Percentiles rank a stretch among this genome's conserved stretches.
phyloP scores from a whole-genome alignment of 805 yeast species.

The Metahyphopichia silvanorum region DNA sequence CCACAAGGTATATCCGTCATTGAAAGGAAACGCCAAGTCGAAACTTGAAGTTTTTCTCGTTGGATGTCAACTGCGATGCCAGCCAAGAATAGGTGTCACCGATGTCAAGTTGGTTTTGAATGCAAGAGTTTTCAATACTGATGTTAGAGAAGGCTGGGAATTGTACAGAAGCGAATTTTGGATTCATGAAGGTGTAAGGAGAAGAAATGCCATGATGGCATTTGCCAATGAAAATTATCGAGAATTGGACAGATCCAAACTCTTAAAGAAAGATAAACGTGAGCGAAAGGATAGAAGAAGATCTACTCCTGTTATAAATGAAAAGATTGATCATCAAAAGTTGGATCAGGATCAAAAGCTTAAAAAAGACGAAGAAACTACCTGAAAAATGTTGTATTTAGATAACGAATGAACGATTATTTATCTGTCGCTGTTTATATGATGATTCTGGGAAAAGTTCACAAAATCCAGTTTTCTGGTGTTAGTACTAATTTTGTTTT shows the following conservation, averaged over 20 bases:
- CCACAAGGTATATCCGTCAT: constrained; percentile 34
- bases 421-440: too few relatives aligned
- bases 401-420: too few relatives aligned
- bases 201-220: constrained; percentile 38
- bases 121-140: constrained; percentile 78
- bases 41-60: constrained; percentile 38
- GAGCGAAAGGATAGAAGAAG: constrained; percentile 39
- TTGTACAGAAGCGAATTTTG: constrained; percentile 89
- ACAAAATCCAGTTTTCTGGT: too few relatives aligned
- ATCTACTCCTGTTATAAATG: constrained; percentile 7
- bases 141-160: constrained; percentile 92
- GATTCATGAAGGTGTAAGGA: constrained; percentile 74
- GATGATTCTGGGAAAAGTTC: too few relatives aligned
- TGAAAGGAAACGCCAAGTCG: constrained; percentile 26
- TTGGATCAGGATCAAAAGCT: constrained; percentile 1
- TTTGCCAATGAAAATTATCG: constrained; percentile 17
- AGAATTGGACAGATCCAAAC: constrained; percentile 19
- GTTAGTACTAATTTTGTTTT: too few relatives aligned
- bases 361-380: neutral
- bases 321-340: constrained; percentile 1
- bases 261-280: constrained; percentile 34
- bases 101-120: constrained; percentile 80
- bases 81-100: constrained; percentile 63
- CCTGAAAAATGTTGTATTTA: too few relatives aligned
- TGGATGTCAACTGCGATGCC: constrained; percentile 43